Conservation (phyloP, 352 stramenopile genomes). For the Pythium pyrilobum region DNA sequence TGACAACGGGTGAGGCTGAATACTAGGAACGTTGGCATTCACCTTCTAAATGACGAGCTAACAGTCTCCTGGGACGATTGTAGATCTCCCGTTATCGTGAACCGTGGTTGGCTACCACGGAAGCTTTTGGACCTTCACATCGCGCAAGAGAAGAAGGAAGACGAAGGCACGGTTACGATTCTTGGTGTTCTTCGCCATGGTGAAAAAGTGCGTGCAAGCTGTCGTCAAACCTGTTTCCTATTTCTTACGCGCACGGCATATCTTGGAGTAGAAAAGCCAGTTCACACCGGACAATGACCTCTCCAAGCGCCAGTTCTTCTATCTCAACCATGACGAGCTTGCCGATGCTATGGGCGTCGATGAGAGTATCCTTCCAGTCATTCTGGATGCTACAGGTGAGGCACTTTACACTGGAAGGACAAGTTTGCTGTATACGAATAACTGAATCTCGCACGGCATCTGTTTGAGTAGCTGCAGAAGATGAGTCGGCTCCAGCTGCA, state of each 20-base stretch:
- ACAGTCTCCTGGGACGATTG: neutral
- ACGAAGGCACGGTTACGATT: conserved; percentile 44
- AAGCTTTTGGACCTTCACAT: conserved; percentile 76
- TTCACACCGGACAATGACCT: conserved; percentile 82
- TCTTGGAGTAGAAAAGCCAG: conserved; percentile 44
- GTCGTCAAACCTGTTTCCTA: too few species aligned
- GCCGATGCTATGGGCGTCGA: conserved; percentile 70
- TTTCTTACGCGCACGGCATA: neutral
- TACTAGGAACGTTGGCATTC: neutral
- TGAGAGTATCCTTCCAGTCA: conserved; percentile 56
- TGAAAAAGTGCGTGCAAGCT: conserved; percentile 47
- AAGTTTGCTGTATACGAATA: neutral
- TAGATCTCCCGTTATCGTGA: conserved; percentile 81
- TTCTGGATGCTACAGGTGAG: conserved; percentile 70
- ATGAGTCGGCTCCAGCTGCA: conserved; percentile 23
- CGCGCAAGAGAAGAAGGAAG: conserved; percentile 45
- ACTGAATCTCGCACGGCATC: too few species aligned
- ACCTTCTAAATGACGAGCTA: too few species aligned
- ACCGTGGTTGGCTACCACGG: conserved; percentile 76
- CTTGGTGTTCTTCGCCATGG: conserved; percentile 73
- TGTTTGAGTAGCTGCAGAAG: conserved; percentile 41
- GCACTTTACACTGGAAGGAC: too few species aligned
- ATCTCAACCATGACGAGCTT: conserved; percentile 73
- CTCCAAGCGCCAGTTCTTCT: conserved; percentile 75
- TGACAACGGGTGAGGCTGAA: conserved; percentile 42